Evolutionary conservation across 1,284 basidiomycete species (phyloP).

Genomic region (Austroboletus niveus): DNA sequence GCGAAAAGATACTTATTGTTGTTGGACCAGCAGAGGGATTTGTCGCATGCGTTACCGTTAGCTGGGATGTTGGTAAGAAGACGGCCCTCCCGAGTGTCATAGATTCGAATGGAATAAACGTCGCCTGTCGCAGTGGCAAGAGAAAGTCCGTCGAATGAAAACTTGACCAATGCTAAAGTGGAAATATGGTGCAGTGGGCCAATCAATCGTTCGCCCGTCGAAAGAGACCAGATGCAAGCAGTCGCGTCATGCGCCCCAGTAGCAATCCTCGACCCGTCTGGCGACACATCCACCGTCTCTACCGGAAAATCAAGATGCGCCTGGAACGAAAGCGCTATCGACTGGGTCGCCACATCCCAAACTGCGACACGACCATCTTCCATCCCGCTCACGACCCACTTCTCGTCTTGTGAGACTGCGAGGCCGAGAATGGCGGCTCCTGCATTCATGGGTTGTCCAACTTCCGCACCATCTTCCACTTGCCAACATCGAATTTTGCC

Average conservation of each 20-base stretch:
- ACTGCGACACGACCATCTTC: background rate
- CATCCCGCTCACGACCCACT: slow-evolving; percentile 5
- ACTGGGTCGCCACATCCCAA: slow-evolving; percentile 1
- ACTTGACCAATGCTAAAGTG: slow-evolving; percentile 8
- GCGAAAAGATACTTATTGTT: slow-evolving; percentile 1
- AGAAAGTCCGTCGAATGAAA: slow-evolving; percentile 4
- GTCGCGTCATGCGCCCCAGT: slow-evolving; percentile 10
- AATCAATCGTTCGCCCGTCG: slow-evolving; percentile 3
- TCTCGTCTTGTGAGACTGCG: slow-evolving; percentile 5
- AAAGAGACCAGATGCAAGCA: slow-evolving; percentile 4
- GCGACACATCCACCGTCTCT: slow-evolving; percentile 8
- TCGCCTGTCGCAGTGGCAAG: slow-evolving; percentile 10
- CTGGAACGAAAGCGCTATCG: background rate
- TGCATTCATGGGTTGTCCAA: slow-evolving; percentile 1
- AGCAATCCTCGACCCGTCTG: slow-evolving; percentile 2
- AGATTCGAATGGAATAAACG: slow-evolving; percentile 5
- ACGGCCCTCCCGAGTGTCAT: slow-evolving; percentile 4
- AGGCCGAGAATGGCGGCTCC: background rate
- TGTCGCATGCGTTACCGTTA: slow-evolving; percentile 1
- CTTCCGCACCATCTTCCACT: slow-evolving; percentile 1
- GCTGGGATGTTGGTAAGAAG: background rate
- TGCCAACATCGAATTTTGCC: slow-evolving; percentile 5
- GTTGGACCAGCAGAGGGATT: slow-evolving; percentile 3
- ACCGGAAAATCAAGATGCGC: background rate
- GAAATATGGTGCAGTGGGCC: slow-evolving; percentile 6